Evolutionary conservation across 108 stramenopile genomes (phyloP).

Genomic region (Schizochytrium sp.): DNA sequence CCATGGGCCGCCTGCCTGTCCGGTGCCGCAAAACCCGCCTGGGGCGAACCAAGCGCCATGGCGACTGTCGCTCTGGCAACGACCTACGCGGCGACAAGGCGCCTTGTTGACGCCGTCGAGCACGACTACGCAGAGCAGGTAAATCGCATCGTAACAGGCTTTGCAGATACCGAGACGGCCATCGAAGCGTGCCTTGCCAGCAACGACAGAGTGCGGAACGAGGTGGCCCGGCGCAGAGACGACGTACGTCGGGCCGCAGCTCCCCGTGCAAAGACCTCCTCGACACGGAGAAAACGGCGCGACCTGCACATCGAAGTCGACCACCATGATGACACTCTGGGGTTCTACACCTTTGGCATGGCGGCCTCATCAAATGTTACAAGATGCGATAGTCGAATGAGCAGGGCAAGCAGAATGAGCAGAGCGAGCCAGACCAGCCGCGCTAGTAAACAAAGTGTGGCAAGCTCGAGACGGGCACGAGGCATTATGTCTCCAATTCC

Average conservation of each 20-base stretch:
- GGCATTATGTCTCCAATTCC: neutral
- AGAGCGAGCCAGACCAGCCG: neutral
- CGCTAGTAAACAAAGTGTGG: neutral
- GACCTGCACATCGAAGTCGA: neutral
- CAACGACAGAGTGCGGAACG: neutral
- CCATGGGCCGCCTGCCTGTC: no score
- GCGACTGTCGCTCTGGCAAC: no score
- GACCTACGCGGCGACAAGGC: no score
- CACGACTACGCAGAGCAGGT: neutral
- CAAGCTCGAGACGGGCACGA: neutral
- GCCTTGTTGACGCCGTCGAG: neutral
- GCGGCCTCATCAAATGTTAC: neutral
- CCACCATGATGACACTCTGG: neutral
- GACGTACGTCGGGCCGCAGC: neutral
- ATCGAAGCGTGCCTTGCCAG: neutral
- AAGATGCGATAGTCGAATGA: neutral
- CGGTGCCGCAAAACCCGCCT: no score
- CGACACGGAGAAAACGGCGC: neutral
- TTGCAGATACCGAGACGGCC: neutral
- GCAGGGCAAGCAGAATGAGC: neutral
- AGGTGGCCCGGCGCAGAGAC: neutral
- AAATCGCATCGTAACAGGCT: neutral
- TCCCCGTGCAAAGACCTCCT: neutral
- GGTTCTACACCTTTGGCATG: neutral
- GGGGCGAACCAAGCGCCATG: no score